phyloP scores from a whole-genome alignment of 2,329 filamentous ascomycete genomes.

The Phialophora chinensis region DNA sequence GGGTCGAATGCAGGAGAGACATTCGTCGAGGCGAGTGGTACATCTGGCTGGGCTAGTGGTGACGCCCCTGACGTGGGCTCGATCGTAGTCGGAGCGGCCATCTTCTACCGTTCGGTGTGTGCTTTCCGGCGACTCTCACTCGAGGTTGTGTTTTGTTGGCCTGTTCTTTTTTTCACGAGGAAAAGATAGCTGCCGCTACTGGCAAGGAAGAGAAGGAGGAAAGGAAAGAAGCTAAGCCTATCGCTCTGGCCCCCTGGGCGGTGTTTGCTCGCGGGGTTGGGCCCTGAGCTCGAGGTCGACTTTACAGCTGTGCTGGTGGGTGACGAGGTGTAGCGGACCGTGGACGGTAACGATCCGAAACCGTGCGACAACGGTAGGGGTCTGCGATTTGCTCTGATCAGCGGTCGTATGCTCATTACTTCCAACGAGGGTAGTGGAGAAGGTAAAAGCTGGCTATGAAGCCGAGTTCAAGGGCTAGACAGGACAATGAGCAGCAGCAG shows the following conservation, averaged over 20 bases:
- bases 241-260: slow-evolving; percentile 33
- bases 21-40: slow-evolving; percentile 60
- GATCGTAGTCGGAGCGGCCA: slow-evolving; percentile 33
- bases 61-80: slow-evolving; percentile 33
- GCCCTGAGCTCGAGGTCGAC: slow-evolving; percentile 13
- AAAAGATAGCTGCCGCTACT: slow-evolving; percentile 58
- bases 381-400: slow-evolving; percentile 14
- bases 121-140: slow-evolving; percentile 43
- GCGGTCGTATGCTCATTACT: slow-evolving; percentile 27
- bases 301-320: slow-evolving; percentile 5
- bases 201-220: slow-evolving; percentile 53
- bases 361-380: slow-evolving; percentile 14
- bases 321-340: slow-evolving; percentile 25
- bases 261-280: slow-evolving; percentile 18
- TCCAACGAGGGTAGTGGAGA: slow-evolving; percentile 5
- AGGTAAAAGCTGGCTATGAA: not conserved
- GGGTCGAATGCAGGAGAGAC: slow-evolving; percentile 73
- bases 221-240: slow-evolving; percentile 46
- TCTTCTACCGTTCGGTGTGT: slow-evolving; percentile 32
- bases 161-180: slow-evolving; percentile 54
- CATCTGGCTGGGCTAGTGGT: slow-evolving; percentile 45
- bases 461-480: not conserved
- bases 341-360: not conserved
- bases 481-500: not conserved
- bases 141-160: slow-evolving; percentile 22